Percentiles rank a stretch among this genome's conserved stretches.
Evolutionary conservation across 805 yeast genomes (phyloP).

Genomic region (Nakazawaea populi): DNA sequence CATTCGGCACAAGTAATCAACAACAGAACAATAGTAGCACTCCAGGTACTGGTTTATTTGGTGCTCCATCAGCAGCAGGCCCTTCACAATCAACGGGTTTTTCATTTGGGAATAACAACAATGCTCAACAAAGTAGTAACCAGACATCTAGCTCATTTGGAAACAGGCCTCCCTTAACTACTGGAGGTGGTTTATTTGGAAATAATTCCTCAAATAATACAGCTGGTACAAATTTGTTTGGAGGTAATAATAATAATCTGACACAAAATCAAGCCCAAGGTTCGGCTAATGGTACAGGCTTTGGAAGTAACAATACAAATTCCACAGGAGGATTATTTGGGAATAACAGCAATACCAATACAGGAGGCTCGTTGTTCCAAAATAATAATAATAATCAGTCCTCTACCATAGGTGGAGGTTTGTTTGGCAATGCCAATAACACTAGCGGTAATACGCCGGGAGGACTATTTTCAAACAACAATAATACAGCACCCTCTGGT

Average conservation of each 20-base stretch:
- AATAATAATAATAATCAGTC: slow-evolving; percentile 16
- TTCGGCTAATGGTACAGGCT: slow-evolving; percentile 6
- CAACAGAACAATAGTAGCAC: neutral
- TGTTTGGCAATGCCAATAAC: slow-evolving; percentile 23
- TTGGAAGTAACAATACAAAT: slow-evolving; percentile 8
- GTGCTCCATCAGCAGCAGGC: neutral
- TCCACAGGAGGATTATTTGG: slow-evolving; percentile 22
- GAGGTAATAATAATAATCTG: slow-evolving; percentile 2
- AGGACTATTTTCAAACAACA: slow-evolving; percentile 33
- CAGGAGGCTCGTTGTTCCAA: slow-evolving; percentile 31
- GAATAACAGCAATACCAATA: slow-evolving; percentile 11
- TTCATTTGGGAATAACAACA: slow-evolving; percentile 14
- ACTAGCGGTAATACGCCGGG: slow-evolving; percentile 11
- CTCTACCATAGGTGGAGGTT: slow-evolving; percentile 21
- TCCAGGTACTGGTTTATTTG: neutral
- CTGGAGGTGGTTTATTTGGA: slow-evolving; percentile 22
- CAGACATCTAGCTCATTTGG: slow-evolving; percentile 27
- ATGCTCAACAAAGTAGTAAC: neutral
- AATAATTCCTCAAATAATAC: slow-evolving; percentile 10
- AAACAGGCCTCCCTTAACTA: slow-evolving; percentile 16
- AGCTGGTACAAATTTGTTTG: slow-evolving; percentile 15
- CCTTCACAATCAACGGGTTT: slow-evolving; percentile 12
- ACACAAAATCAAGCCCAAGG: slow-evolving; percentile 6
- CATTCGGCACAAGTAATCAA: neutral
- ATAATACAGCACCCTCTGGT: slow-evolving; percentile 10